phyloP scores from a whole-genome alignment of 768 basidiomycete genomes.

The Panaeolus cyanescens region DNA sequence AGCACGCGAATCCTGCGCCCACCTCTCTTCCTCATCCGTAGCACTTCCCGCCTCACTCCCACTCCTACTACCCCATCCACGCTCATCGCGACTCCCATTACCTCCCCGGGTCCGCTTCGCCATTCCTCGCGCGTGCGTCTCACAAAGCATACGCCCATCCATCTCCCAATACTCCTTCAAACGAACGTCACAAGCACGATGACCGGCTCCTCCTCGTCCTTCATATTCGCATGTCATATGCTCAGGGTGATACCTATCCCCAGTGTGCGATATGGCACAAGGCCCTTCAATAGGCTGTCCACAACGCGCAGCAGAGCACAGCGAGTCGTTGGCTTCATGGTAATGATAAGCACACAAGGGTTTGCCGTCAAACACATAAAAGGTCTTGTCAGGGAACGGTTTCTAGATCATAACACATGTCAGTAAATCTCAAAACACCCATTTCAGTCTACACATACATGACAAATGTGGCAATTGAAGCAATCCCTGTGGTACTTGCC shows the following conservation, averaged over 20 bases:
- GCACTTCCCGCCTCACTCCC: slow-evolving; percentile 20
- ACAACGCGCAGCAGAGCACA: slow-evolving; percentile 79
- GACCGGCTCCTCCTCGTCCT: slow-evolving; percentile 27
- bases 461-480: slow-evolving; percentile 86
- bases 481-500: slow-evolving; percentile 94
- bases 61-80: neutral
- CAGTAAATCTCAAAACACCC: slow-evolving; percentile 5
- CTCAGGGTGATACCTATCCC: slow-evolving; percentile 84
- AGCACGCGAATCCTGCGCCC: slow-evolving; percentile 49
- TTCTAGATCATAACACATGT: slow-evolving; percentile 49
- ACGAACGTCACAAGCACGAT: slow-evolving; percentile 50
- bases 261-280: slow-evolving; percentile 84
- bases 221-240: slow-evolving; percentile 81
- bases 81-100: slow-evolving; percentile 13
- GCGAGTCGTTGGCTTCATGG: slow-evolving; percentile 87
- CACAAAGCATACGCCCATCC: slow-evolving; percentile 84
- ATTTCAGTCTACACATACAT: slow-evolving; percentile 45
- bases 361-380: slow-evolving; percentile 90
- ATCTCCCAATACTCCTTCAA: slow-evolving; percentile 90
- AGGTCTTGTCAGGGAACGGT: slow-evolving; percentile 90
- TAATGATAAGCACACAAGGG: slow-evolving; percentile 93
- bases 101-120: slow-evolving; percentile 6
- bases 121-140: slow-evolving; percentile 60
- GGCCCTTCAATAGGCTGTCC: slow-evolving; percentile 92
- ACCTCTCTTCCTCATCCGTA: slow-evolving; percentile 30